Percentiles rank a stretch among this genome's conserved stretches.
These are phyloP conservation scores for Colletotrichum tanaceti DNA, from an alignment of 2,329 filamentous ascomycete species.

Conservation along the genomic window DNA sequence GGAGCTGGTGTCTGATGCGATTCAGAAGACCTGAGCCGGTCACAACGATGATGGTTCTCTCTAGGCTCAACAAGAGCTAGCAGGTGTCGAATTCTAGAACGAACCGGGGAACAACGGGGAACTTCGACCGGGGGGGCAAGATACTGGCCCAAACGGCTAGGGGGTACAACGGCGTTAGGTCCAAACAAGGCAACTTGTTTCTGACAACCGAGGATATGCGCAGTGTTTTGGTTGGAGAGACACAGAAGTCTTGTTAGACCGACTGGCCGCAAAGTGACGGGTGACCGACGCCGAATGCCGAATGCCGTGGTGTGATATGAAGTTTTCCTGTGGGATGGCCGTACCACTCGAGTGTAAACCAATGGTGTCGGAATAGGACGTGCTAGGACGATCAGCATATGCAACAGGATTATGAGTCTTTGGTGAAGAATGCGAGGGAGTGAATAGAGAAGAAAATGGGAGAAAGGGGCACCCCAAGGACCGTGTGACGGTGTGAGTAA, in stretches of 20 bases:
- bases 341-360: slow-evolving; percentile 8
- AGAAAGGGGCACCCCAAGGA: background rate
- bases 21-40: slow-evolving; percentile 12
- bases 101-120: too few relatives aligned
- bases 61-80: background rate
- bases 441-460: background rate
- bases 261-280: background rate
- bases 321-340: slow-evolving; percentile 12
- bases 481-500: slow-evolving; percentile 1
- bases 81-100: background rate
- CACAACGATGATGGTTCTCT: background rate
- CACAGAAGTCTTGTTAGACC: background rate
- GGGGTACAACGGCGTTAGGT: background rate
- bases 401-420: slow-evolving; percentile 6
- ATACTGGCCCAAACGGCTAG: slow-evolving; percentile 8
- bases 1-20: background rate
- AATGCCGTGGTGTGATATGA: slow-evolving; percentile 20
- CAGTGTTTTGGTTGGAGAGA: background rate
- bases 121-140: background rate
- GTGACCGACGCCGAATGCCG: slow-evolving; percentile 22
- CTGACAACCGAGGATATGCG: slow-evolving; percentile 7
- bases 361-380: slow-evolving; percentile 10
- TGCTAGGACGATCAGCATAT: slow-evolving; percentile 6
- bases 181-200: background rate
- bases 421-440: slow-evolving; percentile 8